Evolutionary conservation across 345 rosid genomes (phyloP).

Genomic region (Rhizophora mangle): DNA sequence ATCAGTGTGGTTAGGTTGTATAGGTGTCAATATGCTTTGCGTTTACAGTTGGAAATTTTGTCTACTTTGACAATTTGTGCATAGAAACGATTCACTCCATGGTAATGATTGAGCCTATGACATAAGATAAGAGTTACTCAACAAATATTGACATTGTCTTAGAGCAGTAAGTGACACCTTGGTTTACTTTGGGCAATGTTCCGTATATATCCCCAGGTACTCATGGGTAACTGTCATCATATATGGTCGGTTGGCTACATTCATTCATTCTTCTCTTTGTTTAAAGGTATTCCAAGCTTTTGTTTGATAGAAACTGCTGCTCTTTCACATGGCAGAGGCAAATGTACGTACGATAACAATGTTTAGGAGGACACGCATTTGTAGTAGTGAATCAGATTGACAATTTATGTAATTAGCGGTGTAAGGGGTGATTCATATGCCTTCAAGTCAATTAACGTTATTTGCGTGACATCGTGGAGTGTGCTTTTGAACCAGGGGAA

Average conservation of each 20-base stretch:
- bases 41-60: not conserved
- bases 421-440: not conserved
- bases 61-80: not conserved
- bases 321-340: slow-evolving; percentile 1
- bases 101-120: not conserved
- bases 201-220: not conserved
- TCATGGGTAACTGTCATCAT: not conserved
- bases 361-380: not conserved
- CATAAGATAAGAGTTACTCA: not conserved
- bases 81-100: not conserved
- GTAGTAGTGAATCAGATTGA: slow-evolving; percentile 2
- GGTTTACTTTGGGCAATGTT: not conserved
- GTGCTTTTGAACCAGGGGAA: slow-evolving; percentile 6
- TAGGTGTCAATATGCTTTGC: too few species aligned
- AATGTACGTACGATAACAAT: not conserved
- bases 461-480: slow-evolving; percentile 5
- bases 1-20: too few species aligned
- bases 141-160: not conserved
- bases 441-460: not conserved
- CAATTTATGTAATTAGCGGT: not conserved
- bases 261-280: not conserved
- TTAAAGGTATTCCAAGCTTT: slow-evolving; percentile 6
- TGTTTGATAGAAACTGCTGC: not conserved
- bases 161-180: too few species aligned
- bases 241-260: not conserved